Base-by-base conservation (phyloP, 176 grass and related monocot genomes). In the Panicum miliaceum region DNA sequence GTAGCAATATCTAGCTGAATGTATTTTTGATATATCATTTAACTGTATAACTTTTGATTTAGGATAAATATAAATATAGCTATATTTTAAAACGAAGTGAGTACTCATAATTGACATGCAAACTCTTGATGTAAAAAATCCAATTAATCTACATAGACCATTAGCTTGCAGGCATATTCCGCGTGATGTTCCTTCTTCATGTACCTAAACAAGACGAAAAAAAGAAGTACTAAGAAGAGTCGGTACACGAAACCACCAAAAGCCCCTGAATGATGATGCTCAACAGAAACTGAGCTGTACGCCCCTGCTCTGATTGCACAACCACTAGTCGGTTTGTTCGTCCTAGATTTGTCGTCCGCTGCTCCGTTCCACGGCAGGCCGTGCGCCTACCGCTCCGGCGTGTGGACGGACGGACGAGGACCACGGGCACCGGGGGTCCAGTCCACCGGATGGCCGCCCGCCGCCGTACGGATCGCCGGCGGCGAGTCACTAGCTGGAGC, bases 341-440 rank as follows among this genome's bases (percentile, higher is more conserved):
- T 59, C 74, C 74, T 78, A 85, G 83, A 85, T 85, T 77, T 58
- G 3, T 69, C n/a, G 73, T 57, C 16, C 35, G 0, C 5, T 20
- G 0, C 0, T 7, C 18, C 34, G 20, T 66, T 3, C 11, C 67
- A 68, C 5, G 7, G 1, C 11, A 34, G 15, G 6, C 35, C 26
- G 25, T 47, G 61, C 16, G 37, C 74, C 75, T 43, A 26, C 72
- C 48, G 37, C 54, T 29, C 65, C 65, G 37, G 4, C 63, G 7
- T 8, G 36, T 8, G 36, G 34, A 40, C 65, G 64, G 36, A 41
- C 65, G 60, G 58, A 4, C 10, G 48, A 75, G 37, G 19, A 12
- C 20, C 16, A 23, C 26, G 32, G 51, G 48, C 71, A 25, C 34
- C 52, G n/a, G 41, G 9, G 63, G 15, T 16, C 9, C 29, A 13